Conservation (phyloP, 148 eudicot species). For the Camellia sinensis region DNA sequence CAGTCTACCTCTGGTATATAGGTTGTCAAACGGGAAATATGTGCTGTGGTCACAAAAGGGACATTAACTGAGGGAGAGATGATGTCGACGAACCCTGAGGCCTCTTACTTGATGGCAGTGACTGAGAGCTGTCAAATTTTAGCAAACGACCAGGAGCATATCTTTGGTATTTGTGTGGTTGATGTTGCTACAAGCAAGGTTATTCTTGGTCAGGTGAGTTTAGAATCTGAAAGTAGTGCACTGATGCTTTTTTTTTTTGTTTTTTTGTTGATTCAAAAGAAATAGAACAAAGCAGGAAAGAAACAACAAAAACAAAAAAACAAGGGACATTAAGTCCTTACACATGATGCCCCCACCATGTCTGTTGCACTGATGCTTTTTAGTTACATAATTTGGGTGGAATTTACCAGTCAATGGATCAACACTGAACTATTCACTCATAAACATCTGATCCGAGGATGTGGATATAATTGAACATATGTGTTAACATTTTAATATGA, state of each 20-base stretch:
- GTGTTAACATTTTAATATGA: neutral
- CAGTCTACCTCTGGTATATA: constrained; percentile 20
- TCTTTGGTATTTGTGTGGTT: constrained; percentile 78
- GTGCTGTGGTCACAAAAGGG: constrained; percentile 94
- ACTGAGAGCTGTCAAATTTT: constrained; percentile 53
- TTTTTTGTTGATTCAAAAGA: too few relatives aligned
- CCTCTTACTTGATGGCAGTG: constrained; percentile 82
- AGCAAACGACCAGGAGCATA: constrained; percentile 35
- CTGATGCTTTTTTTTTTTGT: neutral
- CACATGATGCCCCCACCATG: too few relatives aligned
- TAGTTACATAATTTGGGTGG: neutral
- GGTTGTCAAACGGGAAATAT: constrained; percentile 97
- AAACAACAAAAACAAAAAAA: too few relatives aligned
- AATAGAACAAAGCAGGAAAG: too few relatives aligned
- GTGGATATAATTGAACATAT: neutral
- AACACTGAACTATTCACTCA: neutral
- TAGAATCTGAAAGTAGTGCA: neutral
- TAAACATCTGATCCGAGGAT: neutral
- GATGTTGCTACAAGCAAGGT: constrained; percentile 86
- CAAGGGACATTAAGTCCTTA: too few relatives aligned
- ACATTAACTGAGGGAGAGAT: constrained; percentile 92
- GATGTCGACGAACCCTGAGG: constrained; percentile 72
- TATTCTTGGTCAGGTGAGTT: constrained; percentile 82
- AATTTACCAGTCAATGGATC: constrained; percentile 6
- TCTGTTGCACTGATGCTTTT: neutral